Base-by-base conservation (phyloP, 2,329 filamentous ascomycete species). In the Paradendryphiella salina region DNA sequence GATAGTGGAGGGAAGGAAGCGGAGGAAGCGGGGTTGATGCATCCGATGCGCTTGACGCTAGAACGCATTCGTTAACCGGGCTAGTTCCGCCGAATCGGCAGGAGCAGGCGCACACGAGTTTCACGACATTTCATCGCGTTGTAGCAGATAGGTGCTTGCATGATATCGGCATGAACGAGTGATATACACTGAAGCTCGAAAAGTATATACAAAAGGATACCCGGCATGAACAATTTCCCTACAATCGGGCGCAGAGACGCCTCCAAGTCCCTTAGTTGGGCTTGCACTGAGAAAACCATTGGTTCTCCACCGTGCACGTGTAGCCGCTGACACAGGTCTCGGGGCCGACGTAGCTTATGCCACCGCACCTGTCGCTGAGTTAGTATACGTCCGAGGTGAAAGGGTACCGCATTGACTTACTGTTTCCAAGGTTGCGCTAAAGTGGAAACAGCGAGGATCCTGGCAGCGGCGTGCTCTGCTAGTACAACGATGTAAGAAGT, bases 391-490 rank as follows among this genome's bases (percentile, higher is more conserved):
- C 26, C 9, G 10, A 31, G 14, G 10, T 5, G 14, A 15, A 28
- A 17, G 15, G 17, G 14, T 17, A 8, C 4, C 39, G 11, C 4
- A 13, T 4, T 23, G 8, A 38, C 45, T 48, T 48, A 52, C 50
- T 44, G 50, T 41, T 43, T 28, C 26, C 34, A 52, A 20, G 45
- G 45, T 11, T 42, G 34, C 1, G 50, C 34, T 23, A 32, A 10
- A 29, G 17, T n/a, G n/a, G n/a, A n/a, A n/a, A n/a, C n/a, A 9
- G 69, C 71, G 23, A 73, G 62, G 29, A 74, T 73, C 64, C 71
- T 73, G n/a, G 64, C 69, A 32, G 70, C 69, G 17, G 72, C 71
- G 47, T 73, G 70, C 43, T 74, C 72, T 17, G 67, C 72, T 8
- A 65, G 55, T 5, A 61, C 55, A 34, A 73, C 68, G 15, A 74